Conservation (phyloP, 176 grass and related monocot species). For the Tuctoria greenei region DNA sequence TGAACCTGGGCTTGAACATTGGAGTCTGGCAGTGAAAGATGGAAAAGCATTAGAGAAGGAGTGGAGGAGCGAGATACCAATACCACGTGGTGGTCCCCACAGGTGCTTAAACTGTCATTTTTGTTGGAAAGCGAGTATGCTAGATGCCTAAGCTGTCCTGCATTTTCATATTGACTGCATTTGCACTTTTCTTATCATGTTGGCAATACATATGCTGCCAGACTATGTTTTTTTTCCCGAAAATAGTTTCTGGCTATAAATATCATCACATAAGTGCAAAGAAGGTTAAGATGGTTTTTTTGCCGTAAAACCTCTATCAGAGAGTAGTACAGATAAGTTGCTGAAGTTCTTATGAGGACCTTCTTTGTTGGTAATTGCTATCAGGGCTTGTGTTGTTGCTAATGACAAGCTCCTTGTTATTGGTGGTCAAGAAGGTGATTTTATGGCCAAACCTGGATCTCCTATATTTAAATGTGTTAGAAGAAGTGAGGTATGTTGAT, state of each 20-base stretch:
- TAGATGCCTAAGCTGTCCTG: constrained; percentile 21
- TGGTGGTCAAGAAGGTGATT: constrained; percentile 99
- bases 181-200: constrained; percentile 7
- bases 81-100: constrained; percentile 91
- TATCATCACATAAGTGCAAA: constrained; percentile 17
- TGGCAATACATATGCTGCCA: not conserved
- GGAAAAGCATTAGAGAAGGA: constrained; percentile 83
- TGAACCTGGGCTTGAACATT: constrained; percentile 86
- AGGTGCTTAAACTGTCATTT: constrained; percentile 47
- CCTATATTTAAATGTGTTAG: constrained; percentile 98
- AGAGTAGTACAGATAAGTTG: not conserved
- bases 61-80: constrained; percentile 79
- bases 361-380: constrained; percentile 30
- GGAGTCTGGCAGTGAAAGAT: constrained; percentile 87
- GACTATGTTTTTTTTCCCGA: not conserved
- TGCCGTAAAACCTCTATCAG: not conserved
- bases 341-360: constrained; percentile 19
- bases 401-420: constrained; percentile 89
- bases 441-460: constrained; percentile 98
- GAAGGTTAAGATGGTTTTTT: constrained; percentile 15
- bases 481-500: constrained; percentile 81
- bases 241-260: not conserved
- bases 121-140: constrained; percentile 13
- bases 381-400: constrained; percentile 91
- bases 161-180: not conserved